A percentile compares a stretch with the other conserved stretches of the same genome.
Conservation (phyloP, 2,329 filamentous ascomycete genomes). For the Sporothrix inflata region DNA sequence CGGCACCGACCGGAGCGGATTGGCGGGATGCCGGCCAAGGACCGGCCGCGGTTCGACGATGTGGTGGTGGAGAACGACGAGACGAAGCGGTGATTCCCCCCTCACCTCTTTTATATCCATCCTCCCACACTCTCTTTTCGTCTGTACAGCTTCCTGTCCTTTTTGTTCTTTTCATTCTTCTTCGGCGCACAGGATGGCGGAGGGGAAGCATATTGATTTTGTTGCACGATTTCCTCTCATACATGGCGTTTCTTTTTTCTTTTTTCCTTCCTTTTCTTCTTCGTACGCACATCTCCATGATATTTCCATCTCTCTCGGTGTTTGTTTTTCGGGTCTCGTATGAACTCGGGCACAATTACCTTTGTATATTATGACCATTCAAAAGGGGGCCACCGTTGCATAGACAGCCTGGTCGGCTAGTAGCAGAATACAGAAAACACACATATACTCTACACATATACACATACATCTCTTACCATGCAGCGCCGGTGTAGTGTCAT, state of each 20-base stretch:
- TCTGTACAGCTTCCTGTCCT: neutral
- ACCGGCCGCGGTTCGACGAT: constrained; percentile 39
- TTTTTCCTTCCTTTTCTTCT: neutral
- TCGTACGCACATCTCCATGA: constrained; percentile 19
- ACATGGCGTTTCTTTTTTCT: constrained; percentile 23
- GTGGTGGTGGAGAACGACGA: neutral
- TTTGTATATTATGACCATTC: constrained; percentile 22
- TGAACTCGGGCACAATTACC: no score
- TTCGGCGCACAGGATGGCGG: constrained; percentile 20
- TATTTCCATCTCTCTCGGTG: neutral
- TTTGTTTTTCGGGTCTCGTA: neutral
- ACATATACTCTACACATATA: constrained; percentile 3
- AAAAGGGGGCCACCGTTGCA: constrained; percentile 13
- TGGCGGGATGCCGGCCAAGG: constrained; percentile 54
- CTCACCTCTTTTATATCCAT: neutral
- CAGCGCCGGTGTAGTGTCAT: neutral
- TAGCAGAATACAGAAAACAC: constrained; percentile 23
- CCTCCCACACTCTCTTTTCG: no score
- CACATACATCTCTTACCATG: neutral
- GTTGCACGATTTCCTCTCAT: constrained; percentile 17
- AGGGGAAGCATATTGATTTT: neutral
- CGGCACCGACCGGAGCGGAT: constrained; percentile 58
- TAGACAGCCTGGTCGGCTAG: neutral
- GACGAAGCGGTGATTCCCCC: neutral
- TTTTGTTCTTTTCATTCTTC: neutral